Percentiles rank a stretch among this genome's conserved stretches.
These are phyloP conservation scores for Paxillus ammoniavirescens DNA, from an alignment of 768 basidiomycete species.

Conservation along the genomic window DNA sequence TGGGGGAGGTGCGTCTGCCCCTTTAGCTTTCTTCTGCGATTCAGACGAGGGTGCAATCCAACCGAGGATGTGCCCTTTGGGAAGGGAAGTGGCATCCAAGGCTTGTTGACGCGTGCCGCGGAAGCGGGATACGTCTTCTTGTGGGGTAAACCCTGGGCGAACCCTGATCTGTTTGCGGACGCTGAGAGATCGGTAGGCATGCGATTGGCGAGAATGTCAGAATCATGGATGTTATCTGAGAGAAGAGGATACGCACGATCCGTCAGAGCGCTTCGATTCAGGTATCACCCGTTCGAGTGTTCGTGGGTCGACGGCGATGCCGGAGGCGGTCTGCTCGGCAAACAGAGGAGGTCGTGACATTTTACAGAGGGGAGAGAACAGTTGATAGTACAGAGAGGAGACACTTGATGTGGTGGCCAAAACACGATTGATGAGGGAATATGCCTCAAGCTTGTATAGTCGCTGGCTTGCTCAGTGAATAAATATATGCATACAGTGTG, in stretches of 20 bases:
- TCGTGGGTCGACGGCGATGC: constrained; percentile 82
- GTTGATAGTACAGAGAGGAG: neutral
- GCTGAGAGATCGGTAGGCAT: constrained; percentile 40
- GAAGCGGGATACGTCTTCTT: constrained; percentile 90
- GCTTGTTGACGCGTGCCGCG: constrained; percentile 74
- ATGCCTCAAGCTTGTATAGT: too few relatives aligned
- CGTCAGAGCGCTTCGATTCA: constrained; percentile 77
- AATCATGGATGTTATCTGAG: neutral
- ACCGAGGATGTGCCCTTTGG: constrained; percentile 81
- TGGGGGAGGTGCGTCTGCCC: constrained; percentile 38
- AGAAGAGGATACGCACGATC: constrained; percentile 54
- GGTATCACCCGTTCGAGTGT: constrained; percentile 89
- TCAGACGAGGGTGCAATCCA: constrained; percentile 65
- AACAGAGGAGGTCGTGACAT: constrained; percentile 81
- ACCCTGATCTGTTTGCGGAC: constrained; percentile 87
- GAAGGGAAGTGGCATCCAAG: constrained; percentile 60
- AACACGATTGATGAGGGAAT: neutral
- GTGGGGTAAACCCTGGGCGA: constrained; percentile 90
- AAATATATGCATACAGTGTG: too few relatives aligned
- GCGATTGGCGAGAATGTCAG: constrained; percentile 10
- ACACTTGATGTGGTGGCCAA: neutral
- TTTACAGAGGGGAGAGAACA: constrained; percentile 8
- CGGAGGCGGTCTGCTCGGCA: constrained; percentile 67
- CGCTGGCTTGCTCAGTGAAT: too few relatives aligned
- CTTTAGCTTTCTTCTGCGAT: constrained; percentile 27